A percentile compares a stretch with the other conserved stretches of the same genome.
These are phyloP conservation scores for Spathaspora arborariae DNA, from an alignment of 805 yeast genomes.

Conservation along the genomic window DNA sequence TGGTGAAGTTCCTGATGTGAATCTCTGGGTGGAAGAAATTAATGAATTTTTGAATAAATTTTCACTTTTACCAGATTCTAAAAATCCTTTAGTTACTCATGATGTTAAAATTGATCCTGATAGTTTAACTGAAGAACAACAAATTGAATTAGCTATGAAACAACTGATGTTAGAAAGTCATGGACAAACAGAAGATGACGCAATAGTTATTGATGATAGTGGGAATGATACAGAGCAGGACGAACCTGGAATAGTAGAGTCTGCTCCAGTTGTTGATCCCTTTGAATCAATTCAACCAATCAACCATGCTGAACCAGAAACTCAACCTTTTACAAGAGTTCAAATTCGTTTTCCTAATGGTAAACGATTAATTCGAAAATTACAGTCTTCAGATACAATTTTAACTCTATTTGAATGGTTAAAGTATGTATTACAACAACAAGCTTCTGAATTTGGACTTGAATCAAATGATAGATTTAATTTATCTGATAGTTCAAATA, in stretches of 20 bases:
- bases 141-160: conserved; percentile 68
- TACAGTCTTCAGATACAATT: conserved; percentile 56
- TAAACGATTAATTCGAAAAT: conserved; percentile 70
- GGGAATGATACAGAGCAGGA: conserved; percentile 8
- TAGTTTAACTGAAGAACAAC: conserved; percentile 76
- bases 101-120: conserved; percentile 60
- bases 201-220: conserved; percentile 19
- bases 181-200: conserved; percentile 24
- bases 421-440: conserved; percentile 51
- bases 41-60: conserved; percentile 64
- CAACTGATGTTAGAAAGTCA: conserved; percentile 48
- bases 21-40: conserved; percentile 63
- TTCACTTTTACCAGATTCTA: conserved; percentile 58
- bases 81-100: conserved; percentile 64
- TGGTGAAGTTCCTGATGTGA: conserved; percentile 53
- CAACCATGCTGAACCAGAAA: conserved; percentile 65
- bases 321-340: conserved; percentile 62
- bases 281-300: conserved; percentile 48
- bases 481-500: conserved; percentile 31
- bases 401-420: conserved; percentile 58
- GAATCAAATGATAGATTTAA: conserved; percentile 30
- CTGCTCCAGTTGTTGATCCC: conserved; percentile 25
- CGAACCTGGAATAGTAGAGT: conserved; percentile 8
- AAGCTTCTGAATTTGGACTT: conserved; percentile 48
- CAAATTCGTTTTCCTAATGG: conserved; percentile 91